These are phyloP conservation scores for Cryphonectria naterciae DNA, from an alignment of 2,329 filamentous ascomycete genomes.

Conservation along the genomic window DNA sequence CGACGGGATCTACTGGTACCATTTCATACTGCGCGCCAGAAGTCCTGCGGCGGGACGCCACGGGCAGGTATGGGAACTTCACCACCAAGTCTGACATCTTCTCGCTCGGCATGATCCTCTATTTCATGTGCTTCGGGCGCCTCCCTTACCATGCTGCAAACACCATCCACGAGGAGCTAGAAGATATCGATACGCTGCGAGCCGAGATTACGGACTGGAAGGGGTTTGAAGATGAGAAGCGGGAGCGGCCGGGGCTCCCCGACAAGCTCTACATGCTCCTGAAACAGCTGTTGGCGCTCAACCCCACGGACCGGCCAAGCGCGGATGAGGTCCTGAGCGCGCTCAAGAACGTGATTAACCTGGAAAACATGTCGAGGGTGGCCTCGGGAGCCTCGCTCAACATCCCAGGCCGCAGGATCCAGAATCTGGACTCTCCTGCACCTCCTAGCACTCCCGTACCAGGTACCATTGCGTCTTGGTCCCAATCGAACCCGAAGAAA, in stretches of 20 bases:
- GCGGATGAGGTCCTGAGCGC: constrained; percentile 83
- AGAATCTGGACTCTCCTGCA: constrained; percentile 59
- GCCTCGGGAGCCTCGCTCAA: constrained; percentile 43
- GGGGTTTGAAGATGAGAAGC: constrained; percentile 79
- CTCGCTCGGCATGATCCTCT: constrained; percentile 95
- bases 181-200: constrained; percentile 83
- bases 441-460: constrained; percentile 53
- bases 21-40: constrained; percentile 98
- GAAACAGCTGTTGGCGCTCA: constrained; percentile 76
- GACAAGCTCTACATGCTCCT: constrained; percentile 84
- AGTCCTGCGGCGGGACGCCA: constrained; percentile 72
- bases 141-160: constrained; percentile 87
- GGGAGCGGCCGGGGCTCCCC: constrained; percentile 80
- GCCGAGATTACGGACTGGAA: constrained; percentile 86
- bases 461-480: constrained; percentile 38
- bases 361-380: constrained; percentile 46
- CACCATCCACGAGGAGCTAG: constrained; percentile 83
- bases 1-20: constrained; percentile 91
- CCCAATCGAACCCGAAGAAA: constrained; percentile 23
- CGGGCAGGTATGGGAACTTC: constrained; percentile 85
- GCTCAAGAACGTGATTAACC: constrained; percentile 69
- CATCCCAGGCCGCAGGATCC: constrained; percentile 52
- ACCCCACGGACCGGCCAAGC: constrained; percentile 76
- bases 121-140: constrained; percentile 94
- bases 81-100: constrained; percentile 99